Conservation (phyloP, 2,329 filamentous ascomycete species). For the Gliomastix tumulicola region DNA sequence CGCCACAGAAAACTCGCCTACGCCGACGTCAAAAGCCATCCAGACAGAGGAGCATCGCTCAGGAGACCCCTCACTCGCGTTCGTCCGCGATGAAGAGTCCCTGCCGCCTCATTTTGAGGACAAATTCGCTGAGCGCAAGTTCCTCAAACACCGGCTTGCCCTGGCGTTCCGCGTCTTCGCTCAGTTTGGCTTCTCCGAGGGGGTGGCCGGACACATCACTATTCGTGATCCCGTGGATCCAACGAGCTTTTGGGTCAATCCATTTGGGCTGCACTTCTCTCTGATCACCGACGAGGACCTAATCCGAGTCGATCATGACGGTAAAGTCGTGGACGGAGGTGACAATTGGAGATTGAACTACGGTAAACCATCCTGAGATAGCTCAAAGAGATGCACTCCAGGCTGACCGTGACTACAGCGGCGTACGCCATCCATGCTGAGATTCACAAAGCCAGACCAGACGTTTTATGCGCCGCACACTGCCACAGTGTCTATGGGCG, state of each 20-base stretch:
- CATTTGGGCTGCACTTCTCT: slow-evolving; percentile 43
- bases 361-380: no score
- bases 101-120: slow-evolving; percentile 45
- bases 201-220: slow-evolving; percentile 57
- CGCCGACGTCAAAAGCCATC: not conserved
- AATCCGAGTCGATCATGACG: slow-evolving; percentile 57
- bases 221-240: slow-evolving; percentile 55
- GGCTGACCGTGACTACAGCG: no score
- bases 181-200: slow-evolving; percentile 45
- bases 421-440: slow-evolving; percentile 24
- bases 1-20: not conserved
- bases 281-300: slow-evolving; percentile 57
- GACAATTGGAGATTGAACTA: slow-evolving; percentile 20
- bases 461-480: slow-evolving; percentile 47
- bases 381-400: no score
- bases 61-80: not conserved
- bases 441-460: slow-evolving; percentile 47
- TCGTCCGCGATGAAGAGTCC: not conserved
- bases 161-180: slow-evolving; percentile 40
- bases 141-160: slow-evolving; percentile 32
- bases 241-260: slow-evolving; percentile 60
- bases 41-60: not conserved
- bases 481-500: slow-evolving; percentile 45
- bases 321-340: slow-evolving; percentile 57
- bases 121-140: slow-evolving; percentile 28